Conservation (phyloP, 257 asterid species). For the Cordia subcordata region DNA sequence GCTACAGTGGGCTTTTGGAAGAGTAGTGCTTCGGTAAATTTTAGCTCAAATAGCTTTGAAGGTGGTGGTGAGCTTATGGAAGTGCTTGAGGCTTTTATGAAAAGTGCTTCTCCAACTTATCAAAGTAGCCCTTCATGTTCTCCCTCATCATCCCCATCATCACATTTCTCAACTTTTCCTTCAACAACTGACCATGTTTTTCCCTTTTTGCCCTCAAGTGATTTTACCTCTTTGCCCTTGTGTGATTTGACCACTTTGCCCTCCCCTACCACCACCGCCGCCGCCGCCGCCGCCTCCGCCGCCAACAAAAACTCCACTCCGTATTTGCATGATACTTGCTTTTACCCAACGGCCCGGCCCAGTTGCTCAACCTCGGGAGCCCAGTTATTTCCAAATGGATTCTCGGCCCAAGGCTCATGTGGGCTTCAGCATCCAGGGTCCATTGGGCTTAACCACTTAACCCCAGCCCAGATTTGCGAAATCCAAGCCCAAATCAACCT, state of each 20-base stretch:
- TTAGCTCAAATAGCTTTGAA: conserved; percentile 27
- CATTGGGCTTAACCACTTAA: conserved; percentile 46
- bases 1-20: conserved; percentile 75
- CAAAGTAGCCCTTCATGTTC: conserved; percentile 19
- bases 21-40: conserved; percentile 37
- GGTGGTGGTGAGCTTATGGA: conserved; percentile 95
- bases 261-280: not conserved
- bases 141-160: conserved; percentile 27
- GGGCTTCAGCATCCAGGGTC: conserved; percentile 29
- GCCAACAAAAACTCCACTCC: conserved; percentile 6
- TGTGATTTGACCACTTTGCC: not conserved
- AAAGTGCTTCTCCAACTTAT: conserved; percentile 49
- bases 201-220: conserved; percentile 10
- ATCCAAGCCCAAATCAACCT: conserved; percentile 45
- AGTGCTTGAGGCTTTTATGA: conserved; percentile 95
- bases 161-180: conserved; percentile 8
- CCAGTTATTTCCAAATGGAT: conserved; percentile 6
- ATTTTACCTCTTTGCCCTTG: not conserved
- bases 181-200: not conserved
- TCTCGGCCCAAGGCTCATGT: conserved; percentile 11
- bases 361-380: conserved; percentile 14
- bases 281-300: conserved; percentile 3
- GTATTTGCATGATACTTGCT: conserved; percentile 29
- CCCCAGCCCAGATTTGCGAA: conserved; percentile 45
- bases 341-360: conserved; percentile 20